Conservation (phyloP, 352 stramenopile species). For the Pythium plurisporium region DNA sequence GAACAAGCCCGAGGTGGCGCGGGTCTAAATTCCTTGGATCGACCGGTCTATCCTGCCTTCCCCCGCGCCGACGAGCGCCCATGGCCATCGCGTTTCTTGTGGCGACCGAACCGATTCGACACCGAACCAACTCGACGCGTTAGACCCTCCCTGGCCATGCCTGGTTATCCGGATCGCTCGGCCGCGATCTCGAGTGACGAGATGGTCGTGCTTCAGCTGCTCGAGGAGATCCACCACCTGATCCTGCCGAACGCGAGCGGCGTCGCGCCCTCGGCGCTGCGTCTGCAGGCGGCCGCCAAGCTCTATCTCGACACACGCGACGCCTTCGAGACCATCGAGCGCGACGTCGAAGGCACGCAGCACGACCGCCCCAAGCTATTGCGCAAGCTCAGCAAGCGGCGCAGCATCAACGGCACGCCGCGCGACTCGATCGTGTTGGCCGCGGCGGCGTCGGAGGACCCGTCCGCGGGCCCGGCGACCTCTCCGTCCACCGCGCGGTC, state of each 20-base stretch:
- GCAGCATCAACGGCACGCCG: constrained; percentile 15
- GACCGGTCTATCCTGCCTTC: neutral
- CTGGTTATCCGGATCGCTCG: neutral
- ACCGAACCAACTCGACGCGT: neutral
- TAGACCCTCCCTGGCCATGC: neutral
- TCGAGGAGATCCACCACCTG: constrained; percentile 66
- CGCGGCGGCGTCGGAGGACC: neutral
- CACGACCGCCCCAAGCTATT: constrained; percentile 42
- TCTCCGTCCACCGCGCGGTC: too few species aligned
- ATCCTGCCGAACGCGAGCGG: constrained; percentile 25
- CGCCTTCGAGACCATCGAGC: constrained; percentile 64
- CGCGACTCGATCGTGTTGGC: constrained; percentile 9
- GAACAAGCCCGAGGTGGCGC: too few species aligned
- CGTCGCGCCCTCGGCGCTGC: constrained; percentile 19
- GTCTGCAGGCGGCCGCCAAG: constrained; percentile 55
- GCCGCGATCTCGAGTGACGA: constrained; percentile 27
- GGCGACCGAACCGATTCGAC: neutral
- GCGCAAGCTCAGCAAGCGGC: constrained; percentile 47
- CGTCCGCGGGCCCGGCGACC: neutral
- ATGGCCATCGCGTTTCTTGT: neutral
- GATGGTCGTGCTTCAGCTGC: constrained; percentile 59
- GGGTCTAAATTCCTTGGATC: too few species aligned
- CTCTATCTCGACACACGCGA: constrained; percentile 75
- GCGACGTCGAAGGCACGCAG: constrained; percentile 38
- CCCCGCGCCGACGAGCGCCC: neutral